Evolutionary conservation across 1,284 basidiomycete species (phyloP).

Genomic region (Pascua sp.): DNA sequence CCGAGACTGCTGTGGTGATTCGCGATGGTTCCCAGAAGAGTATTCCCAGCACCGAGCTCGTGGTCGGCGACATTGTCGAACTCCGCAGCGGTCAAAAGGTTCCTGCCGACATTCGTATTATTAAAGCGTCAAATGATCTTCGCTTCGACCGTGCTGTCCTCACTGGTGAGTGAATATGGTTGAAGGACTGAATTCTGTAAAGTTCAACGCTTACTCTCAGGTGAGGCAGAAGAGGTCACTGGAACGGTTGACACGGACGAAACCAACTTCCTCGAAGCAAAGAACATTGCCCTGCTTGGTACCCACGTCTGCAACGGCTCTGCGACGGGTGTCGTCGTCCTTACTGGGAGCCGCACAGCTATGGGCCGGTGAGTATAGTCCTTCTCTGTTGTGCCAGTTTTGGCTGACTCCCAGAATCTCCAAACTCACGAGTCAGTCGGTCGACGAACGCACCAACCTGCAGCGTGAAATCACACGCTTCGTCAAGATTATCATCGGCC

Average conservation of each 20-base stretch:
- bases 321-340: conserved; percentile 57
- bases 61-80: conserved; percentile 46
- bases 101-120: conserved; percentile 57
- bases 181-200: too few relatives aligned
- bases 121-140: conserved; percentile 55
- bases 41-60: conserved; percentile 41
- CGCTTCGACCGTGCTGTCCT: conserved; percentile 63
- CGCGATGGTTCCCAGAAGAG: conserved; percentile 43
- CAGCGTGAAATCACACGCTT: conserved; percentile 51
- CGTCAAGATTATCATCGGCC: conserved; percentile 51
- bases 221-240: conserved; percentile 58
- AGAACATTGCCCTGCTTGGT: conserved; percentile 63
- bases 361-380: conserved; percentile 52
- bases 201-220: conserved; percentile 25
- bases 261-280: conserved; percentile 59
- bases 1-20: conserved; percentile 46
- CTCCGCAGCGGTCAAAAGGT: conserved; percentile 48
- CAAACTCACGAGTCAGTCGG: conserved; percentile 55
- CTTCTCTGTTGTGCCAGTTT: not conserved
- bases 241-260: conserved; percentile 57
- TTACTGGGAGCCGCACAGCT: conserved; percentile 59
- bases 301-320: conserved; percentile 61
- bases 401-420: conserved; percentile 46
- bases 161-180: conserved; percentile 40
- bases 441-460: conserved; percentile 49